These are phyloP conservation scores for Phyllosticta citriasiana DNA, from an alignment of 2,329 filamentous ascomycete genomes.

Conservation along the genomic window DNA sequence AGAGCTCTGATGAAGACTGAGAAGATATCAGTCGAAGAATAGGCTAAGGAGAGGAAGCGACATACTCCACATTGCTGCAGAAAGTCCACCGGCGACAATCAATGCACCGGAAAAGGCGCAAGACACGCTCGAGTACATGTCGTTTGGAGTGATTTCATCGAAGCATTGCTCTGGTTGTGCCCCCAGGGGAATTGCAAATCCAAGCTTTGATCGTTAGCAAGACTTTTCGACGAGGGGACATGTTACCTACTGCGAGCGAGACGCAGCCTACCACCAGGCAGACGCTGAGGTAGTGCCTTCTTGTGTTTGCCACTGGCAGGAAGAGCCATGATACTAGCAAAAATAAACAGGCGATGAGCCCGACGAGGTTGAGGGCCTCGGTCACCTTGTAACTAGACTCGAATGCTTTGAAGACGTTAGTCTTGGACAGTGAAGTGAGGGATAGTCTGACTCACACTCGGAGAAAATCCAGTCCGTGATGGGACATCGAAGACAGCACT, in stretches of 20 bases:
- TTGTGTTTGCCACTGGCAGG: constrained; percentile 78
- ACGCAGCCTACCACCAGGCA: constrained; percentile 68
- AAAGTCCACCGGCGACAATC: constrained; percentile 76
- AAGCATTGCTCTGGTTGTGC: constrained; percentile 72
- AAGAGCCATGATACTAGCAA: constrained; percentile 69
- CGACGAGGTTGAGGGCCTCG: constrained; percentile 74
- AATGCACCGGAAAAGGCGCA: constrained; percentile 86
- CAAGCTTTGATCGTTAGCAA: constrained; percentile 48
- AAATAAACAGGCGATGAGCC: constrained; percentile 62
- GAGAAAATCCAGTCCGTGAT: constrained; percentile 66
- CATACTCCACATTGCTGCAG: constrained; percentile 70
- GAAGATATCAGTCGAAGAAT: neutral
- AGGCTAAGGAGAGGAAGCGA: constrained; percentile 7
- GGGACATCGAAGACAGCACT: constrained; percentile 87
- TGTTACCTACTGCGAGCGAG: constrained; percentile 61
- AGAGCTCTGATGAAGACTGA: constrained; percentile 72
- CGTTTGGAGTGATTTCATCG: constrained; percentile 84
- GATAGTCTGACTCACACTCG: constrained; percentile 36
- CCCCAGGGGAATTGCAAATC: constrained; percentile 80
- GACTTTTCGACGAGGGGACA: constrained; percentile 2
- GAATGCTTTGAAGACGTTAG: constrained; percentile 33
- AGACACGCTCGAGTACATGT: constrained; percentile 71
- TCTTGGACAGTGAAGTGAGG: neutral
- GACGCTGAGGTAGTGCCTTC: constrained; percentile 86
- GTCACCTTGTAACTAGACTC: constrained; percentile 51